Base-by-base conservation (phyloP, 2,329 filamentous ascomycete species). In the Fusarium proliferatum region DNA sequence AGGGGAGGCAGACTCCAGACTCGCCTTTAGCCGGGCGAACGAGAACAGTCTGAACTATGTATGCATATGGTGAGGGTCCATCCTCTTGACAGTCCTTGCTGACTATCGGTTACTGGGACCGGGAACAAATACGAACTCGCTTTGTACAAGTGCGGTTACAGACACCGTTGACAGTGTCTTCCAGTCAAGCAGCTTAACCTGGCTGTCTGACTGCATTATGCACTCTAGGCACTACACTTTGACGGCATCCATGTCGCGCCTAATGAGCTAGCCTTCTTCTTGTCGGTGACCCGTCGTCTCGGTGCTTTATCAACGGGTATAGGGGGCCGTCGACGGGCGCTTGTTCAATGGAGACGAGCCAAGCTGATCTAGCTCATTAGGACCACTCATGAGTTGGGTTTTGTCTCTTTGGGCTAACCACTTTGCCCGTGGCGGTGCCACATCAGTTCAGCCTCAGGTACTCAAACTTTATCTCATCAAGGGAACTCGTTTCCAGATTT, bases 11-110 rank as follows among this genome's bases (percentile, higher is more conserved):
- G 51, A 49, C 49, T 48, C 38, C 39, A 61, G 57, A 41, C 61
- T 63, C n/a, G 33, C 48, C 39, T 71, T 73, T 77, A 76, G 52
- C 75, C 75, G 75, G 62, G 34, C 71, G 73, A 77, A 73, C 69
- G 58, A 69, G 64, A 61, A 48, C 21, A 45, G 21, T 38, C 30
- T 56, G 30, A 41, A 26, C 19, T 42, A 26, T 28, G 17, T 53
- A 23, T 34, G 36, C 57, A 41, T 19, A 42, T 67, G 17, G 45
- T 58, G 63, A 65, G 63, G 71, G 56, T 65, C 42, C 26, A 42
- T 64, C 23, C 58, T 48, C 36, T 36, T 56, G 49, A 43, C 48
- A 48, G 48, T 59, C 64, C 60, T 65, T 67, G 30, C 42, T 38
- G 63, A 56, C 57, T 65, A 61, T 65, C 71, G 68, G 64, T 67